Percentiles rank a stretch among this genome's conserved stretches.
Evolutionary conservation across 257 asterid genomes (phyloP).

Genomic region (Rauvolfia tetraphylla): DNA sequence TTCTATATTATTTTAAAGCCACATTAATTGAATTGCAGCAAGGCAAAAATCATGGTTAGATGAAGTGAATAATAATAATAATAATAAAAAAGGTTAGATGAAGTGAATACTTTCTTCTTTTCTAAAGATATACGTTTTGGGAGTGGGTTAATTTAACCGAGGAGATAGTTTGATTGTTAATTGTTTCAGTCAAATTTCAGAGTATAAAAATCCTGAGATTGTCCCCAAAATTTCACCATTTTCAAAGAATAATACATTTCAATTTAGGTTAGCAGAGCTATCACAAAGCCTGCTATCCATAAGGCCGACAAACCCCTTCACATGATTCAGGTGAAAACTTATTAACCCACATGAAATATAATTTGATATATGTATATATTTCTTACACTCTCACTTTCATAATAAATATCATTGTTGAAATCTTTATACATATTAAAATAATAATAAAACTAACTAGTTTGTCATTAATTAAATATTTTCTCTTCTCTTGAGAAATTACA

Average conservation of each 20-base stretch:
- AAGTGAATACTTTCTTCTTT: too few species aligned
- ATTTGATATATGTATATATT: too few species aligned
- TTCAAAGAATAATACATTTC: background rate
- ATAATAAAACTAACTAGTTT: too few species aligned
- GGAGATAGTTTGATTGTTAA: background rate
- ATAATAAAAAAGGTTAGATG: too few species aligned
- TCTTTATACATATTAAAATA: too few species aligned
- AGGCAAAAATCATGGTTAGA: background rate
- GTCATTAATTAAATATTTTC: too few species aligned
- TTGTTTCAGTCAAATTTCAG: background rate
- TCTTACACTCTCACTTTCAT: too few species aligned
- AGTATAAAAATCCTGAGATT: background rate
- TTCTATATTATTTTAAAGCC: too few species aligned
- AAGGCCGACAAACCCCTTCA: background rate
- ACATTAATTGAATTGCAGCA: background rate
- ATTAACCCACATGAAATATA: background rate
- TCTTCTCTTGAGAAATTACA: too few species aligned
- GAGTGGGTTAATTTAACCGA: background rate
- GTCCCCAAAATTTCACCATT: background rate
- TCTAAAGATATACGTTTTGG: too few species aligned
- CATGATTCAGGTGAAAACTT: conserved; percentile 15
- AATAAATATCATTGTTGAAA: too few species aligned
- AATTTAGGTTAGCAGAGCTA: background rate
- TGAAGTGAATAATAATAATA: background rate
- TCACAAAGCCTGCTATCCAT: background rate